Conservation (phyloP, 768 basidiomycete species). For the Leccinum rimulosum region DNA sequence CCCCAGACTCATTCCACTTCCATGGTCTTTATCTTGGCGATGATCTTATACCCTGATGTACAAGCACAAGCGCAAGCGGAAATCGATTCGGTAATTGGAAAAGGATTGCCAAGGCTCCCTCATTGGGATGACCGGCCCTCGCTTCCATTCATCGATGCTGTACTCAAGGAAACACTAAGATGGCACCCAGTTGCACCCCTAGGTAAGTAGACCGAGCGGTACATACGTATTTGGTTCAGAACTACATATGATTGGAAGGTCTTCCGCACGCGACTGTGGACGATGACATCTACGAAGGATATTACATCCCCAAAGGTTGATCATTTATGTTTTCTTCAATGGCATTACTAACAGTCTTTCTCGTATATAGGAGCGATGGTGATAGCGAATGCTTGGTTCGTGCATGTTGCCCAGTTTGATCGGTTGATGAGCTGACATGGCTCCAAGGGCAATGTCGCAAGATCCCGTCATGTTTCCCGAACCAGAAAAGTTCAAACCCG, state of each 20-base stretch:
- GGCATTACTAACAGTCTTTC: background rate
- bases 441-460: conserved; percentile 33
- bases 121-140: conserved; percentile 17
- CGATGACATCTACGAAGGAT: conserved; percentile 43
- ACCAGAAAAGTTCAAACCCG: conserved; percentile 38
- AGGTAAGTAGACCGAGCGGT: conserved; percentile 2
- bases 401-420: background rate
- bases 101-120: conserved; percentile 19
- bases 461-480: conserved; percentile 38
- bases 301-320: conserved; percentile 51
- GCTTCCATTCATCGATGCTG: conserved; percentile 22
- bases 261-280: conserved; percentile 34
- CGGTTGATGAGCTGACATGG: background rate
- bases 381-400: conserved; percentile 20
- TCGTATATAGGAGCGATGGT: conserved; percentile 18
- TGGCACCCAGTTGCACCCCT: conserved; percentile 21
- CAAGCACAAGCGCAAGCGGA: conserved; percentile 21
- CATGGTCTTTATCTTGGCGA: conserved; percentile 22
- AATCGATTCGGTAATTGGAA: conserved; percentile 19
- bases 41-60: conserved; percentile 26
- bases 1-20: conserved; percentile 20
- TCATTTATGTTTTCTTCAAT: background rate
- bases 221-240: background rate
- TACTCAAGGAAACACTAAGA: conserved; percentile 25
- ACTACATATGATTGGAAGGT: conserved; percentile 12